A percentile compares a stretch with the other conserved stretches of the same genome.
phyloP scores from a whole-genome alignment of 148 eudicot genomes.

The Cornus kousa region DNA sequence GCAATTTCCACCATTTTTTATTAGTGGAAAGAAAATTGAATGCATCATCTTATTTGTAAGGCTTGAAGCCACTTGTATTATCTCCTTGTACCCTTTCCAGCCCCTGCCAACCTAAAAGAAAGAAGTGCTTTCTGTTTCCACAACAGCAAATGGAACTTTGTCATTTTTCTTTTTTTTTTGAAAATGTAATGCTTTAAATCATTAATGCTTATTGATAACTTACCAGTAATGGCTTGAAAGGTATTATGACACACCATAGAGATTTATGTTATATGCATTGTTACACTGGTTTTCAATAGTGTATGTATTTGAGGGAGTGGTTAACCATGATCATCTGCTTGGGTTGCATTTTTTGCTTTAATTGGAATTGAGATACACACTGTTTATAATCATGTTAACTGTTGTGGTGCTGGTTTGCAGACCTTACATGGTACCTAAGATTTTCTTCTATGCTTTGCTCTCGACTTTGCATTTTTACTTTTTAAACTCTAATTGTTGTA shows the following conservation, averaged over 20 bases:
- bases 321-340: not conserved
- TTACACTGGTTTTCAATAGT: not conserved
- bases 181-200: not conserved
- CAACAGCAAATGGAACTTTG: not conserved
- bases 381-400: not conserved
- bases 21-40: not conserved
- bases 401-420: not conserved
- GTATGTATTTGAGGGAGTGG: not conserved
- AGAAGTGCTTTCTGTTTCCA: not conserved
- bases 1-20: not conserved
- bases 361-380: not conserved
- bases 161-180: not conserved
- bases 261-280: not conserved
- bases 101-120: not conserved
- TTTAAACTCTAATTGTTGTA: slow-evolving; percentile 1
- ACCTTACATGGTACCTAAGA: not conserved
- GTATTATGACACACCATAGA: not conserved
- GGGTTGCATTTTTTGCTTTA: not conserved
- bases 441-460: slow-evolving; percentile 5
- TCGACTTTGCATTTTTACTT: not conserved
- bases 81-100: not conserved
- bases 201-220: not conserved
- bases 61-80: not conserved
- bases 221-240: not conserved
- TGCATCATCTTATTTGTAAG: not conserved